Conservation (phyloP, 164 flowering plant genomes). For the Nymphaea thermarum region DNA sequence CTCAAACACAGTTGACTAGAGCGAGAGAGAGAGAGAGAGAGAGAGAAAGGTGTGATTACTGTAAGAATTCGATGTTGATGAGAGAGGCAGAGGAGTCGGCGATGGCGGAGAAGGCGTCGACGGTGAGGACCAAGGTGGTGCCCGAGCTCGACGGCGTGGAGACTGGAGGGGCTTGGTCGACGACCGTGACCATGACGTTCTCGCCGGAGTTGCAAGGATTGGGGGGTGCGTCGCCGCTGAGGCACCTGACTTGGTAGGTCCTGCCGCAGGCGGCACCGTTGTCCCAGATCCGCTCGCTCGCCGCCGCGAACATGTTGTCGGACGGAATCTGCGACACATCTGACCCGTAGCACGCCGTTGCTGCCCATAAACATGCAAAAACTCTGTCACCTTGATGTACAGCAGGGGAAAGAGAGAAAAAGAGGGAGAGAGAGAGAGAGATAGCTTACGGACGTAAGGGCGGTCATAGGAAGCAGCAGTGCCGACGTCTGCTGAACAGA, state of each 20-base stretch:
- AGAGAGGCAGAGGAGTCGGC: not conserved
- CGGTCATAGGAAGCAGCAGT: slow-evolving; percentile 34
- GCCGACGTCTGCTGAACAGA: slow-evolving; percentile 40
- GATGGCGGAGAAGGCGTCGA: not conserved
- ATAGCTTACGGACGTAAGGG: slow-evolving; percentile 51
- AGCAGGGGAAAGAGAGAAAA: not conserved
- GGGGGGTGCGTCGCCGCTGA: not conserved
- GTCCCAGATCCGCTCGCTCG: slow-evolving; percentile 4
- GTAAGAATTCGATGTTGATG: not conserved
- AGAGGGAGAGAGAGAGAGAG: not conserved
- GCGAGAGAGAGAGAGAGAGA: no score
- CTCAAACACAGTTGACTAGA: no score
- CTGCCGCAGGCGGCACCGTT: slow-evolving; percentile 7
- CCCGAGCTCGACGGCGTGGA: not conserved
- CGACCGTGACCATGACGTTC: not conserved
- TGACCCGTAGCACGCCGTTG: slow-evolving; percentile 2
- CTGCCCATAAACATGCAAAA: not conserved
- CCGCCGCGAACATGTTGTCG: slow-evolving; percentile 1
- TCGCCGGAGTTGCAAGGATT: not conserved
- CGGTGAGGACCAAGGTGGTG: not conserved
- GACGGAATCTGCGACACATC: slow-evolving; percentile 1
- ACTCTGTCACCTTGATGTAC: not conserved
- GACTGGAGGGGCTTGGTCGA: not conserved
- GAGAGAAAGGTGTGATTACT: not conserved
- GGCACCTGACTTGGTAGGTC: slow-evolving; percentile 1